A percentile compares a stretch with the other conserved stretches of the same genome.
Conservation (phyloP, 2,329 filamentous ascomycete genomes). For the Epichloe sibirici region DNA sequence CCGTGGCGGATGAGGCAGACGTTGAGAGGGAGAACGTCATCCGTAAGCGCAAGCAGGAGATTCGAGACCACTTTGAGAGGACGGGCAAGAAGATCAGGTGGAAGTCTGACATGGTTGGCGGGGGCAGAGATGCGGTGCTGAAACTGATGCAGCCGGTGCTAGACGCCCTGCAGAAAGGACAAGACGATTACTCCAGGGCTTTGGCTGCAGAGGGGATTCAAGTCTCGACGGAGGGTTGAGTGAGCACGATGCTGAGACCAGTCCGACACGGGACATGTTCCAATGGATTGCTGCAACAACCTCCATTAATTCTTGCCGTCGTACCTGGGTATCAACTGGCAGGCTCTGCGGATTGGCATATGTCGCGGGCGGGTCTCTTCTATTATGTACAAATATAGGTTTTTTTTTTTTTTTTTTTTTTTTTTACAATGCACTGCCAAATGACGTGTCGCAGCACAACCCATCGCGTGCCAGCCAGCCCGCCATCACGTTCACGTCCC, state of each 20-base stretch:
- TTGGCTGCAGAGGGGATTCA: constrained; percentile 50
- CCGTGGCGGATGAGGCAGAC: constrained; percentile 72
- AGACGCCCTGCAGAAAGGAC: constrained; percentile 56
- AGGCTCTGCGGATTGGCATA: not conserved
- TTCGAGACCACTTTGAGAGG: constrained; percentile 55
- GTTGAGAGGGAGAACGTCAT: constrained; percentile 56
- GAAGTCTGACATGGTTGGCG: constrained; percentile 55
- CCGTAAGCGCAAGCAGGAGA: constrained; percentile 54
- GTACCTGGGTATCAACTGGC: not conserved
- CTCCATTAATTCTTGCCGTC: not conserved
- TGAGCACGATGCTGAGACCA: not conserved
- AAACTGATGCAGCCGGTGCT: constrained; percentile 66
- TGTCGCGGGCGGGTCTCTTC: not conserved
- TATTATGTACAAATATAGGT: not conserved
- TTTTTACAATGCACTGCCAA: not conserved
- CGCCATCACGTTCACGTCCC: too few relatives aligned
- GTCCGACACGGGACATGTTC: not conserved
- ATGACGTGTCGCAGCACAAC: not conserved
- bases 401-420: too few relatives aligned
- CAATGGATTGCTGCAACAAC: not conserved
- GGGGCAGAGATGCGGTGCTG: constrained; percentile 64
- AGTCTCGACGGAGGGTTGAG: constrained; percentile 30
- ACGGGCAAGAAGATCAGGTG: constrained; percentile 64
- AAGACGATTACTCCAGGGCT: constrained; percentile 58
- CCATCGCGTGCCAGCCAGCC: not conserved